phyloP scores from a whole-genome alignment of 2,329 filamentous ascomycete genomes.

The Fusarium sp. region DNA sequence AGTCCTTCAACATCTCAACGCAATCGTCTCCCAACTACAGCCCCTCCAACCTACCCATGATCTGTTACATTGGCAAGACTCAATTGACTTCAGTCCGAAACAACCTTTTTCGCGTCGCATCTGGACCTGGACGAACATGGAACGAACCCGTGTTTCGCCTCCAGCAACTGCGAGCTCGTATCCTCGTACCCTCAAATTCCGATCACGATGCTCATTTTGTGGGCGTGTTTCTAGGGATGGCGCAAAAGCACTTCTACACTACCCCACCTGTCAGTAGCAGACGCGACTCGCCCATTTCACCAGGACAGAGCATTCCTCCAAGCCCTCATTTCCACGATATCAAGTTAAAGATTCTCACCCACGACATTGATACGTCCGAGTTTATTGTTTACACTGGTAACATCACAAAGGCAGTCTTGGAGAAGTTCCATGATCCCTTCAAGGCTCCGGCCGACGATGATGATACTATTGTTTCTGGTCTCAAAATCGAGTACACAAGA shows the following conservation, averaged over 20 bases:
- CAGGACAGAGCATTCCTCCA: slow-evolving; percentile 30
- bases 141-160: slow-evolving; percentile 63
- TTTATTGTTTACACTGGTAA: slow-evolving; percentile 66
- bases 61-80: slow-evolving; percentile 61
- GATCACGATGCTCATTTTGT: slow-evolving; percentile 66
- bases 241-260: slow-evolving; percentile 64
- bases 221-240: slow-evolving; percentile 66
- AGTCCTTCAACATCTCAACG: slow-evolving; percentile 35
- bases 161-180: slow-evolving; percentile 60
- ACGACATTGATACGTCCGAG: slow-evolving; percentile 61
- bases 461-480: slow-evolving; percentile 46
- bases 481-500: slow-evolving; percentile 60
- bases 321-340: slow-evolving; percentile 58
- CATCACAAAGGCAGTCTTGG: slow-evolving; percentile 61
- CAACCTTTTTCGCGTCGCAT: slow-evolving; percentile 59
- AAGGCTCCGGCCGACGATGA: slow-evolving; percentile 50
- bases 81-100: slow-evolving; percentile 59
- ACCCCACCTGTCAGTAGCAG: slow-evolving; percentile 31
- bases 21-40: slow-evolving; percentile 39
- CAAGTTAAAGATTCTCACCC: slow-evolving; percentile 62
- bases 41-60: slow-evolving; percentile 49
- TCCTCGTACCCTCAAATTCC: slow-evolving; percentile 58
- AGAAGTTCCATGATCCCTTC: slow-evolving; percentile 62
- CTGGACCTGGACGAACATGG: slow-evolving; percentile 52
- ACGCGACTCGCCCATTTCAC: slow-evolving; percentile 45